Base-by-base conservation (phyloP, 441 rosid species). In the Geranium incanum region DNA sequence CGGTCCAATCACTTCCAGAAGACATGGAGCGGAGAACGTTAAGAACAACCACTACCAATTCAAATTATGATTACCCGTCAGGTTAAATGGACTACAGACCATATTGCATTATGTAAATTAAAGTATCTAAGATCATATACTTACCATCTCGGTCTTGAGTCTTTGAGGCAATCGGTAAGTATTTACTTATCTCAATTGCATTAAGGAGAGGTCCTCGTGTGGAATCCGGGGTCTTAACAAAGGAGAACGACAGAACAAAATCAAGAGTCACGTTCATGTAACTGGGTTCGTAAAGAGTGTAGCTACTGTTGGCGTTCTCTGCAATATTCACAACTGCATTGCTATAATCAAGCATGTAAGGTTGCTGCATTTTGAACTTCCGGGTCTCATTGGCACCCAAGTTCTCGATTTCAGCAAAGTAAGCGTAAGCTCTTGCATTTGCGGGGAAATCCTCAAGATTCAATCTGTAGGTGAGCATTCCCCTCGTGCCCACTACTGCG, bases 371-470 rank as follows among this genome's bases (percentile, higher is more conserved):
- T 59, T 77, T 87, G 84, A 94, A 94, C 48, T 94, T 94, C 60
- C 97, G 78, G 19, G 89, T 89, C 80, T 94, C 91, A 6, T 89
- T 89, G 1, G 76, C 75, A 68, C 81, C 82, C 76, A 92, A 75
- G 66, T 92, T 91, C 80, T 94, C 89, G 64, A 94, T 92, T 69
- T 94, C 99, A 33, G 97, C 94, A 68, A 92, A 92, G 84, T 87
- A 94, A 7, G 97, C 95, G 71, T 79, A 92, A 16, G 99, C 99
- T 38, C 96, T 87, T 71, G 97, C 99, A 72, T 88, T 89, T 45
- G 97, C 97, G 33, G 97, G 99, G 80, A 94, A 94, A 72, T 86
- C 97, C 21, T 94, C 92, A 15, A 94, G 92, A 84, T 94, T 89
- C 72, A 92, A 72, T 71, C 97, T 79, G 73, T 94, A 94, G 79